These are phyloP conservation scores for Beverwykella pulmonaria DNA, from an alignment of 495 filamentous ascomycete species.

Conservation along the genomic window DNA sequence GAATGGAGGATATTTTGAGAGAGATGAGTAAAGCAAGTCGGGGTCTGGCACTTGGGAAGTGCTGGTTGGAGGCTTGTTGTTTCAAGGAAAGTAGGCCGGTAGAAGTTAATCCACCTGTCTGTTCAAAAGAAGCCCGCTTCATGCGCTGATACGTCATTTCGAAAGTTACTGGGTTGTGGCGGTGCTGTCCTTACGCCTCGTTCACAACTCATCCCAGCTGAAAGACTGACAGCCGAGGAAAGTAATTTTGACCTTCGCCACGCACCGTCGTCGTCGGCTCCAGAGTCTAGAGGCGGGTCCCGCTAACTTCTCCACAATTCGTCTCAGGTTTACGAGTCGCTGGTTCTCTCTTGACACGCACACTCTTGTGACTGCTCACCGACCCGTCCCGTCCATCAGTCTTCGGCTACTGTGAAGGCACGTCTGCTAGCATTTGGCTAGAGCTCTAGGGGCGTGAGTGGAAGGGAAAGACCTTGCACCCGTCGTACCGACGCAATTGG, in stretches of 20 bases:
- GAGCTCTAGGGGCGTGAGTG: neutral
- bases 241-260: neutral
- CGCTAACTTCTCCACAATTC: neutral
- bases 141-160: neutral
- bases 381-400: neutral
- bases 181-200: neutral
- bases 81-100: neutral
- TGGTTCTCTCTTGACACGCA: neutral
- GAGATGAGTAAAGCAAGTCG: neutral
- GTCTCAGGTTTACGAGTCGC: neutral
- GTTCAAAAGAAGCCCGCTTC: no score
- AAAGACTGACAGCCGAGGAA: neutral
- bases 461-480: conserved; percentile 22
- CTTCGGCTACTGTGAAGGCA: neutral
- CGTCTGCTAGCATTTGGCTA: neutral
- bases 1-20: neutral
- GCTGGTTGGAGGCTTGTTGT: neutral
- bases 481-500: neutral
- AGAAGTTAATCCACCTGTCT: neutral
- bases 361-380: neutral
- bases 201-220: neutral
- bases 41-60: neutral
- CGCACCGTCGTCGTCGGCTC: neutral
- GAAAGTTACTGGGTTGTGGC: neutral
- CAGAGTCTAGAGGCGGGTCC: neutral